Percentiles rank a stretch among this genome's conserved stretches.
Conservation (phyloP, 352 stramenopile genomes). For the Phytopythium mirpurense region DNA sequence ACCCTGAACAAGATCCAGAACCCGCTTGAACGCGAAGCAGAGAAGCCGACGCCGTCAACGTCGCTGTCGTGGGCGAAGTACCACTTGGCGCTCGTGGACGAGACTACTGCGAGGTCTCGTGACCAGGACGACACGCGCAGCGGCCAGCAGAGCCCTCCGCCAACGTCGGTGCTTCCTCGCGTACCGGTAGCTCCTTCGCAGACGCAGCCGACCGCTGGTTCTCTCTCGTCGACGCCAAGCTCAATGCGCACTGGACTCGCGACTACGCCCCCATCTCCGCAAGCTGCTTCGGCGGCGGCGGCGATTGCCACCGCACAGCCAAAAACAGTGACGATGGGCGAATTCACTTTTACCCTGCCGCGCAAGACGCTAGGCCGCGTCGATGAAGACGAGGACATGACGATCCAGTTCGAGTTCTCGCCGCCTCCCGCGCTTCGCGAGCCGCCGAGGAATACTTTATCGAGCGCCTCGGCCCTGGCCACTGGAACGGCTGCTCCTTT, state of each 20-base stretch:
- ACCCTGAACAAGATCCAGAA: conserved; percentile 82
- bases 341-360: conserved; percentile 50
- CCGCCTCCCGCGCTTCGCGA: conserved; percentile 48
- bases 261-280: conserved; percentile 17
- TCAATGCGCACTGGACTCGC: conserved; percentile 13
- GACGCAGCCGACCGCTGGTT: conserved; percentile 7
- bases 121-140: conserved; percentile 20
- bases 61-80: conserved; percentile 85
- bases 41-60: conserved; percentile 71
- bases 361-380: conserved; percentile 10
- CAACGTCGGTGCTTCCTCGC: conserved; percentile 46
- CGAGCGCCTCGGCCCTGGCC: conserved; percentile 8
- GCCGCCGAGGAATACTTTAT: conserved; percentile 37
- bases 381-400: conserved; percentile 33
- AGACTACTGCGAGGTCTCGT: conserved; percentile 10
- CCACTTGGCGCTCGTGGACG: conserved; percentile 52
- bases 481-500: conserved; percentile 35
- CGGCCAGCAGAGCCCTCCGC: conserved; percentile 39
- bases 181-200: conserved; percentile 24
- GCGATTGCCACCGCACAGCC: conserved; percentile 7
- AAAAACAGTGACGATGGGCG: conserved; percentile 23
- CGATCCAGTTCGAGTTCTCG: conserved; percentile 60
- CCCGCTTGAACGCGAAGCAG: conserved; percentile 60
- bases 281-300: conserved; percentile 31
- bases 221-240: conserved; percentile 11